Percentiles rank a stretch among this genome's conserved stretches.
Conservation (phyloP, 768 basidiomycete genomes). For the Agrocybe praecox region DNA sequence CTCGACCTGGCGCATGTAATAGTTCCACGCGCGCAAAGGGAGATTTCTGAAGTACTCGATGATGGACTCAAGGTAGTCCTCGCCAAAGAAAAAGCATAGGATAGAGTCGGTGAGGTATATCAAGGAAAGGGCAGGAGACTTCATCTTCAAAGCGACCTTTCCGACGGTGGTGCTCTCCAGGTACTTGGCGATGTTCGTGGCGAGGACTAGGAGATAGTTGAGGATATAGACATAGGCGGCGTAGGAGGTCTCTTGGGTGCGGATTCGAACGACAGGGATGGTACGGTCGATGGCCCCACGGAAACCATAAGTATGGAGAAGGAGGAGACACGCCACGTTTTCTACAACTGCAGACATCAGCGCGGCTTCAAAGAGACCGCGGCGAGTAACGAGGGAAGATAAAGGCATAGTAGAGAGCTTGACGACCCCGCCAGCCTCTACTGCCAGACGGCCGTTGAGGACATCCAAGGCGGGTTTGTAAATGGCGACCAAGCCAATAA, state of each 20-base stretch:
- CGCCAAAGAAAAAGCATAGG: not conserved
- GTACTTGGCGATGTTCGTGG: not conserved
- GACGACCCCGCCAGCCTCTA: not conserved
- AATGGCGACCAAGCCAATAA: conserved; percentile 2
- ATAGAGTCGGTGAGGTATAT: not conserved
- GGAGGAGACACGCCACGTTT: conserved; percentile 6
- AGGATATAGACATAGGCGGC: conserved; percentile 1
- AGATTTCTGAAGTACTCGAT: not conserved
- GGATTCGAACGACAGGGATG: conserved; percentile 2
- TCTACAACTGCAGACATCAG: conserved; percentile 8
- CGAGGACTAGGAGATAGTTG: not conserved
- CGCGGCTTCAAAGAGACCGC: conserved; percentile 10
- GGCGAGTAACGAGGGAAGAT: conserved; percentile 7
- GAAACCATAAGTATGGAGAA: conserved; percentile 6
- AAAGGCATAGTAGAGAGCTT: not conserved
- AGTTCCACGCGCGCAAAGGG: not conserved
- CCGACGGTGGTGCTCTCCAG: not conserved
- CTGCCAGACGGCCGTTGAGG: conserved; percentile 7
- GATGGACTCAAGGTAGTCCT: not conserved
- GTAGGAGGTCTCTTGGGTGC: conserved; percentile 3
- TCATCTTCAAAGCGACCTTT: not conserved
- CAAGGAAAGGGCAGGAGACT: not conserved
- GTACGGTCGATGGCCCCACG: conserved; percentile 6
- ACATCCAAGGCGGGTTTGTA: conserved; percentile 8
- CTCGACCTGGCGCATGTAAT: not conserved